Percentiles rank a stretch among this genome's conserved stretches.
phyloP scores from a whole-genome alignment of 805 yeast species.

The Priceomyces fermenticarens region DNA sequence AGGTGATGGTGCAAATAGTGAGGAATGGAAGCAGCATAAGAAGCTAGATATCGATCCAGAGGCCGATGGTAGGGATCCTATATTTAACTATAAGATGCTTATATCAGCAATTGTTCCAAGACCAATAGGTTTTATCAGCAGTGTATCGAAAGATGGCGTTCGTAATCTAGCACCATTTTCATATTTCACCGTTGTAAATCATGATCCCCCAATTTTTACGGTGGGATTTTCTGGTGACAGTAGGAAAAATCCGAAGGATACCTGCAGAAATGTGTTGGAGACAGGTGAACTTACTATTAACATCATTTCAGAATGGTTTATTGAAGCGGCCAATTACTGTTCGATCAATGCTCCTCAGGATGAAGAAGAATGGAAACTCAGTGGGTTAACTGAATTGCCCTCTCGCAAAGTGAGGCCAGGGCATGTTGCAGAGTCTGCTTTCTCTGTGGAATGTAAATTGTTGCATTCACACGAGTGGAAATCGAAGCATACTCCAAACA shows the following conservation, averaged over 20 bases:
- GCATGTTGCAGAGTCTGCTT: constrained; percentile 60
- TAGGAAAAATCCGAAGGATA: constrained; percentile 41
- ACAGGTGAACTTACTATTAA: constrained; percentile 55
- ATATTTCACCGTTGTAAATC: constrained; percentile 44
- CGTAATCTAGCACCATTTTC: constrained; percentile 61
- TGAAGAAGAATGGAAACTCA: constrained; percentile 53
- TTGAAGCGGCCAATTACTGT: constrained; percentile 58
- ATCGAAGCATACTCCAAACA: constrained; percentile 36
- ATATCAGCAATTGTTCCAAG: constrained; percentile 55
- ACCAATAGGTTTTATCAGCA: constrained; percentile 58
- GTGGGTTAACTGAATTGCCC: constrained; percentile 48
- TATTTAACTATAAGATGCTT: constrained; percentile 48
- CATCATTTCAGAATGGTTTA: constrained; percentile 59
- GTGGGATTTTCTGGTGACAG: constrained; percentile 47
- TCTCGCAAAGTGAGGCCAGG: constrained; percentile 49
- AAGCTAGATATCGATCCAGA: constrained; percentile 51
- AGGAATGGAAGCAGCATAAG: constrained; percentile 40
- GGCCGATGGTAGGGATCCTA: constrained; percentile 35
- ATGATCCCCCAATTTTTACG: constrained; percentile 59
- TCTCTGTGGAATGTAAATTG: constrained; percentile 55
- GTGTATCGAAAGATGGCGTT: constrained; percentile 40
- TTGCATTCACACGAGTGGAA: constrained; percentile 43
- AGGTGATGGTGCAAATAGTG: constrained; percentile 46
- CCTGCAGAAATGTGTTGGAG: constrained; percentile 45
- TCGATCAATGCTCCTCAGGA: constrained; percentile 45